Percentiles rank a stretch among this genome's conserved stretches.
These are phyloP conservation scores for Breviolum minutum DNA, from an alignment of 73 alveolate genomes.

Conservation along the genomic window DNA sequence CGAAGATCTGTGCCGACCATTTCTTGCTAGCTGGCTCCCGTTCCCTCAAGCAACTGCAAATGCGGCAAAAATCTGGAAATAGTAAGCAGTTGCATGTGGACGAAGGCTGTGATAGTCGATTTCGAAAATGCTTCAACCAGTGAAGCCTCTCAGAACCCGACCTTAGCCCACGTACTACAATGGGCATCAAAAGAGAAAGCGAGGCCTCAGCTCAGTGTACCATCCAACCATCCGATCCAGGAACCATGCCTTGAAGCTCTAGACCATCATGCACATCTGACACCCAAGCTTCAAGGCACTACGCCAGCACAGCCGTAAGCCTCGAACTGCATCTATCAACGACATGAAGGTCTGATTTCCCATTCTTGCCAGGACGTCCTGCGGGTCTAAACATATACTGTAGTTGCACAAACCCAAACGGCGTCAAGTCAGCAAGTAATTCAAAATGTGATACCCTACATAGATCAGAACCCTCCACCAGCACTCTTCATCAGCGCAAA, in stretches of 20 bases:
- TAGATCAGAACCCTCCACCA: too few species aligned
- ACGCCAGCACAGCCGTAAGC: neutral
- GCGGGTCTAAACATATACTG: neutral
- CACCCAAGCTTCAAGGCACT: too few species aligned
- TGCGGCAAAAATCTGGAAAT: too few species aligned
- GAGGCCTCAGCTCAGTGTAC: slow-evolving; percentile 26
- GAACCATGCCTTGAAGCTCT: too few species aligned
- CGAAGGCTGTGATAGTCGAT: too few species aligned
- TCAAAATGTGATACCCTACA: too few species aligned
- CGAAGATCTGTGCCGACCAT: slow-evolving; percentile 92
- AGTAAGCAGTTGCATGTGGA: too few species aligned
- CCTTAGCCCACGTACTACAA: slow-evolving; percentile 87
- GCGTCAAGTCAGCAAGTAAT: too few species aligned
- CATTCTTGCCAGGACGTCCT: slow-evolving; percentile 90
- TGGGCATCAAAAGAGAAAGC: slow-evolving; percentile 82
- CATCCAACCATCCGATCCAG: neutral
- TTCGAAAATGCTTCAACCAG: neutral
- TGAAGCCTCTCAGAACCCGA: neutral
- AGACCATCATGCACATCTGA: too few species aligned
- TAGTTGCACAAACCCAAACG: neutral
- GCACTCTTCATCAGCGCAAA: too few species aligned
- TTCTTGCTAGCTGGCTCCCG: slow-evolving; percentile 84
- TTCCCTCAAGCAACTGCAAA: slow-evolving; percentile 19
- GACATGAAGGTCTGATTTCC: slow-evolving; percentile 95
- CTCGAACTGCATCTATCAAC: slow-evolving; percentile 55